Evolutionary conservation across 768 basidiomycete genomes (phyloP), one percentile per base, ranked within the genome.

Genomic region (Pleurotus eryngii): DNA sequence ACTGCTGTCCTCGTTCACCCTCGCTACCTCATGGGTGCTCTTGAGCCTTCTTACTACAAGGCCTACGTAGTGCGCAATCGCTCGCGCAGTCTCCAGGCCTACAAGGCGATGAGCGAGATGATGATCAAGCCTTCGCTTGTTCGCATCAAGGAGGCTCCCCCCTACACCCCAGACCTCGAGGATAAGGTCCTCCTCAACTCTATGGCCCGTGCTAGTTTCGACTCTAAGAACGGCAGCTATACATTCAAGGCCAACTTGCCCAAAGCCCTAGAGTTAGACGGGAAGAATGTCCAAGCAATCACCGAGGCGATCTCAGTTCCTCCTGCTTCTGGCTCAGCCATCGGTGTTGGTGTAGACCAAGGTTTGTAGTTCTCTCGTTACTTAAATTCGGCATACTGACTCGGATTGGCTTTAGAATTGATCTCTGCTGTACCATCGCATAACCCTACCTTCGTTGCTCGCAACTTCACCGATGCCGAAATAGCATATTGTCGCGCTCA

Each of bases 61-160:
- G 74, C 77, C n/a, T 98, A 99, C 79, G 81, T 79, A 70, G 70
- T 69, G 58, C 86, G 80, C 67, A 90, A 89, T 71, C 81, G 73
- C 47, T 75, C 69, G 61, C 92, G 92, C 54, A 81, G 82, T 40
- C 78, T 83, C 49, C 79, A 83, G 58, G 86, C 87, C 5, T 94
- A 94, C 78, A 93, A 91, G 74, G 85, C 87, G 9, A 93, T 96
- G 92, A 93, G 90, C 58, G 89, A 92, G 66, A 93, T 96, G 85
- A 91, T 98, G 89, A 93, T 90, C 71, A 86, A 84, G 71, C 94
- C 96, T 73, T 87, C 87, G 22, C 80, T 98, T 43, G 95, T 98
- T 65, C 89, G 90, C 77, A 85, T 98, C 81, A 97, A 98, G 78
- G 95, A 96, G 24, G 81, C 84, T 35, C 92, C 95, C 18, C 95